phyloP scores from a whole-genome alignment of 2,329 filamentous ascomycete genomes.

The Epichloe brachyelytri region DNA sequence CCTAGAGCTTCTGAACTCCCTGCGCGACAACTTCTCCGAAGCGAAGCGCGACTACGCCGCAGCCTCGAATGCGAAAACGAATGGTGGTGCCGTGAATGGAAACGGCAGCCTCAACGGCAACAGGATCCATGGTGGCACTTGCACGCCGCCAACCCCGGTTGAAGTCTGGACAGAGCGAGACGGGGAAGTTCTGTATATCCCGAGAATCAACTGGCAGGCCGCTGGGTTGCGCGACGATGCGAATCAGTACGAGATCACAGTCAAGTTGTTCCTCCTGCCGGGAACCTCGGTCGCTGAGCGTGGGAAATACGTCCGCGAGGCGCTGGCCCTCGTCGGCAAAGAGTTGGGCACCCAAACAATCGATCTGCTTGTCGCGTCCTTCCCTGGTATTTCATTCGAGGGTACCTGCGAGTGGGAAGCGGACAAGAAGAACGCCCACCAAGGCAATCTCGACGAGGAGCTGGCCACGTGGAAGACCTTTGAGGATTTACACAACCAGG shows the following conservation, averaged over 20 bases:
- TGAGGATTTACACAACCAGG: constrained; percentile 59
- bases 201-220: constrained; percentile 59
- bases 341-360: constrained; percentile 65
- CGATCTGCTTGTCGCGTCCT: constrained; percentile 83
- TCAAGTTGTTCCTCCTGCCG: constrained; percentile 88
- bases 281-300: constrained; percentile 52
- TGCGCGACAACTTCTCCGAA: constrained; percentile 69
- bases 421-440: constrained; percentile 45
- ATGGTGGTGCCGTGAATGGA: constrained; percentile 18
- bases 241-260: constrained; percentile 81
- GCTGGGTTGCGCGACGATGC: constrained; percentile 69
- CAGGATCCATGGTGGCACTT: constrained; percentile 16
- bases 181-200: constrained; percentile 55
- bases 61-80: constrained; percentile 13
- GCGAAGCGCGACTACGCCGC: constrained; percentile 51
- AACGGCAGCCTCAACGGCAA: constrained; percentile 15
- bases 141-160: constrained; percentile 14
- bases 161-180: constrained; percentile 57
- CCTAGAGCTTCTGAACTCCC: constrained; percentile 77
- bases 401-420: constrained; percentile 77
- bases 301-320: constrained; percentile 59
- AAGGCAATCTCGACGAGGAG: constrained; percentile 55
- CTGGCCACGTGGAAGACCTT: constrained; percentile 57
- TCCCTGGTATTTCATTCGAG: constrained; percentile 87
- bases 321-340: constrained; percentile 65